Evolutionary conservation across 78 protist species (phyloP), one percentile per base, ranked within the genome.

Genomic region (Reticulomyxa filosa): DNA sequence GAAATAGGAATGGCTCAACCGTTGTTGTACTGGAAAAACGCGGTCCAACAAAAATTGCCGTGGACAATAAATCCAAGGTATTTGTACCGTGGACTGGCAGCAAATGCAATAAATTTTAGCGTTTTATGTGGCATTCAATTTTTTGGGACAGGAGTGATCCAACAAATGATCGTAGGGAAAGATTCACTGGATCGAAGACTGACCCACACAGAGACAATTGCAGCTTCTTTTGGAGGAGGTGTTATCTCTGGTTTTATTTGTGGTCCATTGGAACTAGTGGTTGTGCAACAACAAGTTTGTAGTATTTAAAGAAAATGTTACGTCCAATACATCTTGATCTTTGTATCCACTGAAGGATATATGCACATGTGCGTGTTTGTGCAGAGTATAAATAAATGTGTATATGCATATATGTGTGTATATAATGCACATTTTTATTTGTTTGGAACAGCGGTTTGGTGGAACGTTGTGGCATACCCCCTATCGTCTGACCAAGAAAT

Each of bases 11-110:
- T 67, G 11, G n/a, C 53, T 46, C 71, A 67, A 51, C 71, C 71
- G 2, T 34, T 50, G 62, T 51, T 67, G n/a, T 67, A 67, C 62
- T 65, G 69, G 38, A 67, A 67, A 42, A 67, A 67, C 11, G 71
- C 71, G 17, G 1, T 37, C 22, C 71, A 48, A 62, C 71, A 67
- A 51, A 48, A 62, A n/a, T 46, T 67, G 7, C 71, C 59, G 32
- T 6, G 36, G n/a, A 52, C 65, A 10, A 4, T 67, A 26, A 29
- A 67, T 20, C 71, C 71, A 3, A 1, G 1, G 11, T 25, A 53
- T 2, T 23, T 67, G 0, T 67, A 67, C 63, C 27, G 71, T 0
- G 71, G 71, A 6, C 30, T 67, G 22, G 4, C 37, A 20, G 20
- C 53, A 23, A 38, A 38, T 23, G 34, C 53, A 20, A 22, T 50